A percentile compares a stretch with the other conserved stretches of the same genome.
Evolutionary conservation across 1,284 basidiomycete species (phyloP).

Genomic region (Pseudozyma sp.): DNA sequence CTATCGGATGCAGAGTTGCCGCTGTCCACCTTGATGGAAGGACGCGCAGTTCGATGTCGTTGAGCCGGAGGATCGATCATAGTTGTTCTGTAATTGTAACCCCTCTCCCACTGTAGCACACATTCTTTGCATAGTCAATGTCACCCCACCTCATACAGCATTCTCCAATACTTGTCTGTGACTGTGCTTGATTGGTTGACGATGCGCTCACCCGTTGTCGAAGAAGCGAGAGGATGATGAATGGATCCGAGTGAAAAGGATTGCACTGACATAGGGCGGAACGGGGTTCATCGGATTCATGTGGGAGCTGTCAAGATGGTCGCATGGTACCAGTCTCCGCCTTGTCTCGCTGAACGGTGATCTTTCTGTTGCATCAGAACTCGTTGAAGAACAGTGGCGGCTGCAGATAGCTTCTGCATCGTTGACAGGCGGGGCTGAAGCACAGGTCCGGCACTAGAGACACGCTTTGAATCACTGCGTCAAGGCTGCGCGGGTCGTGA

Average conservation of each 20-base stretch:
- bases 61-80: background rate
- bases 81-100: background rate
- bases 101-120: background rate
- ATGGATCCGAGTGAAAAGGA: too few relatives aligned
- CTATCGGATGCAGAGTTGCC: constrained; percentile 8
- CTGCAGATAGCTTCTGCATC: background rate
- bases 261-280: too few relatives aligned
- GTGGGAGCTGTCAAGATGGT: too few relatives aligned
- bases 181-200: background rate
- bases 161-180: background rate
- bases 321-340: too few relatives aligned
- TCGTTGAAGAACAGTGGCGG: background rate
- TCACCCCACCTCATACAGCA: background rate
- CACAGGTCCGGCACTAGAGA: too few relatives aligned
- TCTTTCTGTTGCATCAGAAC: too few relatives aligned
- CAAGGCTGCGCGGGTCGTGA: too few relatives aligned
- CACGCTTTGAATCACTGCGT: too few relatives aligned
- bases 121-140: constrained; percentile 2
- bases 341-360: too few relatives aligned
- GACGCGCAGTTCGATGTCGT: constrained; percentile 18
- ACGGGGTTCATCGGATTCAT: too few relatives aligned
- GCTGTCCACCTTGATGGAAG: constrained; percentile 40
- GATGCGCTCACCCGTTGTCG: background rate
- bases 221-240: too few relatives aligned
- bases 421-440: too few relatives aligned